A percentile compares a stretch with the other conserved stretches of the same genome.
Evolutionary conservation across 2,329 filamentous ascomycete species (phyloP).

Genomic region (Cyphellophora europaea): DNA sequence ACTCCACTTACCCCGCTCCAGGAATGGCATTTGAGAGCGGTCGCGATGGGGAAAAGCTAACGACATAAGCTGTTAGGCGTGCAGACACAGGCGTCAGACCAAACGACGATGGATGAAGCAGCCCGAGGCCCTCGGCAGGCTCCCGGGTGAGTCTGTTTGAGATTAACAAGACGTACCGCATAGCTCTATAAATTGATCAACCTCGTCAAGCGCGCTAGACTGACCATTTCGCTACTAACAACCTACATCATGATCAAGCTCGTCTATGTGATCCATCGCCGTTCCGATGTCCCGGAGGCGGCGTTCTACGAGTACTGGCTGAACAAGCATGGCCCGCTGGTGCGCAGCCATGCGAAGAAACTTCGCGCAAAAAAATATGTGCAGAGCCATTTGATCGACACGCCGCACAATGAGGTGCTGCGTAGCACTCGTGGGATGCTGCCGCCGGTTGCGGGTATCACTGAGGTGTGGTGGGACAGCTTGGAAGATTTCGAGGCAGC

Average conservation of each 20-base stretch:
- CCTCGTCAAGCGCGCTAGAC: no score
- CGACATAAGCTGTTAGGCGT: no score
- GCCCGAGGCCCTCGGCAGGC: no score
- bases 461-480: constrained; percentile 2
- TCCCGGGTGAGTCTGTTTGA: no score
- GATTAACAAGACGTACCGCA: no score
- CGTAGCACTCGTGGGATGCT: constrained; percentile 2
- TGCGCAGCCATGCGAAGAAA: neutral
- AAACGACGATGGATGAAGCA: no score
- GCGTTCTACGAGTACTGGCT: constrained; percentile 2
- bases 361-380: constrained; percentile 3
- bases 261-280: constrained; percentile 1
- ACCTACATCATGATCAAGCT: constrained; percentile 5
- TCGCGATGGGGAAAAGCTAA: no score
- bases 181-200: no score
- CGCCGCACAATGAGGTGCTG: constrained; percentile 1
- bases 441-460: constrained; percentile 1
- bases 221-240: no score
- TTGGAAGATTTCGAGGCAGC: constrained; percentile 3
- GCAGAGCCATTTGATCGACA: constrained; percentile 3
- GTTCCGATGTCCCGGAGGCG: neutral
- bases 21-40: no score
- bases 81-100: no score
- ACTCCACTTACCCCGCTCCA: no score
- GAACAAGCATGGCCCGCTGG: constrained; percentile 2